Evolutionary conservation across 345 rosid genomes (phyloP), one percentile per base, ranked within the genome.

Genomic region (Brassica cretica): DNA sequence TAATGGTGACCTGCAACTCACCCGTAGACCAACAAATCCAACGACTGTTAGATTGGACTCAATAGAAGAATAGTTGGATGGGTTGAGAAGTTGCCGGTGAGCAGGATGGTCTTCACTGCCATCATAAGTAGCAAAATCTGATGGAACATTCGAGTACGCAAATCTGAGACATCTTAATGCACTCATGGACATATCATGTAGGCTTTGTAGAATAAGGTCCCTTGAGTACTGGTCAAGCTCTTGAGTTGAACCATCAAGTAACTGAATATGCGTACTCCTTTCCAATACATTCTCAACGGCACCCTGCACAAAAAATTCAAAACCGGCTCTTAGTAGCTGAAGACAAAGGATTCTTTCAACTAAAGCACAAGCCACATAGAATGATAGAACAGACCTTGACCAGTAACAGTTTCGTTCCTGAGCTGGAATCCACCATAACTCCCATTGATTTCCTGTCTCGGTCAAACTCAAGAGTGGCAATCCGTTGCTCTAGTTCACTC

Each of bases 401-500:
- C 67, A 95, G 88, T 77, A 95, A 78, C n/a, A 86, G 66, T 69
- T 91, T 93, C 64, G 76, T 84, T 76, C 90, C 86, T 32, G 94
- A 78, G 85, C 85, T 83, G 51, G 98, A 92, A 80, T 89, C 87
- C 67, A 90, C 96, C 82, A 95, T 91, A 65, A 93, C 97, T 75
- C 99, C 99, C 99, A 95, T 95, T 59, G 99, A 95, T 80, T 95
- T 95, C 56, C 99, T 73, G 73, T 88, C 97, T 6, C 86, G 97
- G 70, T 91, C 98, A 27, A 95, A 95, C 84, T 95, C 99, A 69
- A 95, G 93, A 70, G 99, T 93, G 55, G 97, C 99, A 86, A 91
- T 86, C 70, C 98, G 87, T 59, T 79, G 88, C 73, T 91, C 96
- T 78, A 84, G 75, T 82, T 84, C 77, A 77, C 74, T 89, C 99